Evolutionary conservation across 148 eudicot genomes (phyloP).

Genomic region (Chenopodium formosanum): DNA sequence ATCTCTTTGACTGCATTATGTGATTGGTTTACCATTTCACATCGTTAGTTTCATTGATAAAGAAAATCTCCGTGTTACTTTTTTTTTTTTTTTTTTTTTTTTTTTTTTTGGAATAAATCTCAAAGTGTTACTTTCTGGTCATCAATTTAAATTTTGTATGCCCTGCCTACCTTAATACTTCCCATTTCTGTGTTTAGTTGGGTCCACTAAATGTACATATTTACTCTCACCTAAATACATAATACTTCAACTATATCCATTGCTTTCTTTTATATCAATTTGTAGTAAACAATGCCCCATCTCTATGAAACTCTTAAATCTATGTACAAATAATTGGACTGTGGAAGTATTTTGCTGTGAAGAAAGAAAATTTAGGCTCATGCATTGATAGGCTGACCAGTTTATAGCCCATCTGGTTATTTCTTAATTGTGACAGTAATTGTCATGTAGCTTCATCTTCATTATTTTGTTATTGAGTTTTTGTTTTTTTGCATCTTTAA

Average conservation of each 20-base stretch:
- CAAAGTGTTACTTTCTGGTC: background rate
- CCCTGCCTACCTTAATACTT: background rate
- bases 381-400: background rate
- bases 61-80: background rate
- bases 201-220: background rate
- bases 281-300: background rate
- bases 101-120: background rate
- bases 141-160: background rate
- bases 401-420: background rate
- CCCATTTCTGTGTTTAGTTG: background rate
- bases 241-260: background rate
- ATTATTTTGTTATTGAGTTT: background rate
- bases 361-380: too few species aligned
- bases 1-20: background rate
- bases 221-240: background rate
- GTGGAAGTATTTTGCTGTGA: background rate
- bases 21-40: background rate
- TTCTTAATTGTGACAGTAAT: background rate
- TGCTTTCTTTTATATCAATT: too few species aligned
- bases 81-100: too few species aligned
- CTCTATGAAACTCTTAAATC: background rate
- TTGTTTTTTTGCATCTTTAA: background rate
- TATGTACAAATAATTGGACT: background rate
- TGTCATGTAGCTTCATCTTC: background rate
- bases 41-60: background rate